These are phyloP conservation scores for Ascochyta lentis DNA, from an alignment of 2,329 filamentous ascomycete genomes.

Conservation along the genomic window DNA sequence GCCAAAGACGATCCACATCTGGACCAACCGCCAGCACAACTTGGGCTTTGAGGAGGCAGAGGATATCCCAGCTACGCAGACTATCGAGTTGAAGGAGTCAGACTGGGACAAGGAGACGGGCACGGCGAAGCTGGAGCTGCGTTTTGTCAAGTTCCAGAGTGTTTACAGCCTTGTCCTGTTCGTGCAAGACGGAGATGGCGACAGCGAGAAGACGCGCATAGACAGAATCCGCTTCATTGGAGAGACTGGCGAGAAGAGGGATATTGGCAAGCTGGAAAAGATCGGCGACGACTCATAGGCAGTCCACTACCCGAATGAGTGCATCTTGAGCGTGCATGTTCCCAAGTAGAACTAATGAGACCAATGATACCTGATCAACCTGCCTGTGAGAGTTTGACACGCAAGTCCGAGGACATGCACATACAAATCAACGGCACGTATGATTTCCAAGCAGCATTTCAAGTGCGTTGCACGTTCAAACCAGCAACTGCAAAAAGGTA, in stretches of 20 bases:
- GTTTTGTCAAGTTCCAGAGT: slow-evolving; percentile 98
- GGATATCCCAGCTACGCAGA: slow-evolving; percentile 80
- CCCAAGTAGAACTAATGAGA: slow-evolving; percentile 10
- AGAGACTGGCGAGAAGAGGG: slow-evolving; percentile 87
- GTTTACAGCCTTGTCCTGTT: slow-evolving; percentile 87
- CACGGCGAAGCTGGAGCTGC: slow-evolving; percentile 65
- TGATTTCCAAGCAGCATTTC: too few relatives aligned
- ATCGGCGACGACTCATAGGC: slow-evolving; percentile 70
- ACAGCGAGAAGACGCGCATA: slow-evolving; percentile 83
- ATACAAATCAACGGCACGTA: not conserved
- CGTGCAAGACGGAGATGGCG: slow-evolving; percentile 80
- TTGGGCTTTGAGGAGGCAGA: slow-evolving; percentile 96
- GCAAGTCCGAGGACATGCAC: not conserved
- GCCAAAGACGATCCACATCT: slow-evolving; percentile 83
- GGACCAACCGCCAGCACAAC: slow-evolving; percentile 86
- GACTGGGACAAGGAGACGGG: slow-evolving; percentile 72
- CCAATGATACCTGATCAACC: slow-evolving; percentile 2
- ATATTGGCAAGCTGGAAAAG: slow-evolving; percentile 96
- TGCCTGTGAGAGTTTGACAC: not conserved
- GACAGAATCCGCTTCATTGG: slow-evolving; percentile 83
- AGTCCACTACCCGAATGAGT: not conserved
- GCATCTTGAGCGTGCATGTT: not conserved
- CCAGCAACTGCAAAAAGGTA: slow-evolving; percentile 17
- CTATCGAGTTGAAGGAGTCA: slow-evolving; percentile 72
- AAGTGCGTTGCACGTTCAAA: not conserved